Conservation (phyloP, 164 flowering plant genomes). For the Nymphaea colorata region DNA sequence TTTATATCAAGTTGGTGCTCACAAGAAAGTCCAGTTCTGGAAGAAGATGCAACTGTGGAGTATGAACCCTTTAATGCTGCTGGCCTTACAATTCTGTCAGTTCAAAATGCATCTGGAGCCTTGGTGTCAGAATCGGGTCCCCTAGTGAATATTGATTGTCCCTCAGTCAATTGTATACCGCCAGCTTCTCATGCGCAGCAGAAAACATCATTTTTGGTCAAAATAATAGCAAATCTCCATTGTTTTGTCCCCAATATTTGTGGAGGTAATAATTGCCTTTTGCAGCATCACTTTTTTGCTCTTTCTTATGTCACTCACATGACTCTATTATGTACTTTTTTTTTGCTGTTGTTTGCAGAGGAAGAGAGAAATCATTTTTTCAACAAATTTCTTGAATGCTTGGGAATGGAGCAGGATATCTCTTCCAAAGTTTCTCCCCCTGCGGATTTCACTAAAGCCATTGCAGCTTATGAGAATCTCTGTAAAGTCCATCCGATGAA, state of each 20-base stretch:
- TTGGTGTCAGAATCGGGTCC: conserved; percentile 10
- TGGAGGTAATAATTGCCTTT: conserved; percentile 39
- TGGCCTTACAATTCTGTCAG: conserved; percentile 36
- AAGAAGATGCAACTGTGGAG: conserved; percentile 75
- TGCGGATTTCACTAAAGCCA: conserved; percentile 32
- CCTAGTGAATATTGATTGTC: conserved; percentile 24
- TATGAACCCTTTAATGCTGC: conserved; percentile 63
- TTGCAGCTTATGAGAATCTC: conserved; percentile 46
- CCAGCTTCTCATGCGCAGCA: conserved; percentile 72
- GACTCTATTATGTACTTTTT: neutral
- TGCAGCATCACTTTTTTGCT: neutral
- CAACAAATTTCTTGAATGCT: conserved; percentile 52
- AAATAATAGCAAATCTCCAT: conserved; percentile 93
- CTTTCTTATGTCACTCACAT: neutral
- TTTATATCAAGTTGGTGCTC: conserved; percentile 87
- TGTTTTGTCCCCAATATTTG: conserved; percentile 87
- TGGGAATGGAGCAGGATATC: conserved; percentile 37
- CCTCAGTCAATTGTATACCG: conserved; percentile 31
- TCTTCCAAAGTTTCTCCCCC: conserved; percentile 22
- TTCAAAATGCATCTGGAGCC: neutral
- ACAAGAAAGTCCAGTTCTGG: conserved; percentile 41
- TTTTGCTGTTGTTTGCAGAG: conserved; percentile 35
- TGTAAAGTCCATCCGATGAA: conserved; percentile 28
- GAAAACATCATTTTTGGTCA: conserved; percentile 81
- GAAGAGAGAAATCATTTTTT: conserved; percentile 79